Conservation (phyloP, 129 eudicot species). For the Saussurea involucrata region DNA sequence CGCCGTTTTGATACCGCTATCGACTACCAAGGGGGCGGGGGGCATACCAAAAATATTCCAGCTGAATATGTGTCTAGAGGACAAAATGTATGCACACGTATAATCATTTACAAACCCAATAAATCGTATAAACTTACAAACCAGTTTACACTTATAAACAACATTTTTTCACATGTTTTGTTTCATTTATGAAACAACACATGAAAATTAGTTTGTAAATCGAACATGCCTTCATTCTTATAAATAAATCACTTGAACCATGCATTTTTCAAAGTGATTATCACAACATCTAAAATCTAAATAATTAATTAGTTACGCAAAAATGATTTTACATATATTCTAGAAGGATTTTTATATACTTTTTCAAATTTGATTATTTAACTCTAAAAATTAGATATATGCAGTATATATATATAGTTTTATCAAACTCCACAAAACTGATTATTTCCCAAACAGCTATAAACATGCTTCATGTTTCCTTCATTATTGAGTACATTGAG, state of each 20-base stretch:
- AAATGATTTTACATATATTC: neutral
- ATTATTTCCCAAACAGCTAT: neutral
- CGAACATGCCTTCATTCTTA: too few relatives aligned
- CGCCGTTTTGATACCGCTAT: too few relatives aligned
- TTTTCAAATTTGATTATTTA: neutral
- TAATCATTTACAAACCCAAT: neutral
- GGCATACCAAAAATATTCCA: too few relatives aligned
- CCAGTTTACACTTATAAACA: neutral
- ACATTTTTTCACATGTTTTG: too few relatives aligned
- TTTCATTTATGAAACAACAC: neutral
- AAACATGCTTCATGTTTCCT: neutral
- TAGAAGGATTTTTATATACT: too few relatives aligned
- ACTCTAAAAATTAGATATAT: neutral
- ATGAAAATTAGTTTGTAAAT: too few relatives aligned
- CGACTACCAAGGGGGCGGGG: too few relatives aligned
- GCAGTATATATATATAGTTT: too few relatives aligned
- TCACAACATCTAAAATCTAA: neutral
- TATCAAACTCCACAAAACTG: constrained; percentile 2
- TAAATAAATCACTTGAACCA: too few relatives aligned
- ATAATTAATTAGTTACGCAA: neutral
- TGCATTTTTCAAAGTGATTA: too few relatives aligned
- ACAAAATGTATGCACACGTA: neutral
- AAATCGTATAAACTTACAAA: neutral
- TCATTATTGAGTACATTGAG: constrained; percentile 16
- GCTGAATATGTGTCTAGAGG: too few relatives aligned